Conservation (phyloP, 2,329 filamentous ascomycete genomes). For the Fusarium begoniae region DNA sequence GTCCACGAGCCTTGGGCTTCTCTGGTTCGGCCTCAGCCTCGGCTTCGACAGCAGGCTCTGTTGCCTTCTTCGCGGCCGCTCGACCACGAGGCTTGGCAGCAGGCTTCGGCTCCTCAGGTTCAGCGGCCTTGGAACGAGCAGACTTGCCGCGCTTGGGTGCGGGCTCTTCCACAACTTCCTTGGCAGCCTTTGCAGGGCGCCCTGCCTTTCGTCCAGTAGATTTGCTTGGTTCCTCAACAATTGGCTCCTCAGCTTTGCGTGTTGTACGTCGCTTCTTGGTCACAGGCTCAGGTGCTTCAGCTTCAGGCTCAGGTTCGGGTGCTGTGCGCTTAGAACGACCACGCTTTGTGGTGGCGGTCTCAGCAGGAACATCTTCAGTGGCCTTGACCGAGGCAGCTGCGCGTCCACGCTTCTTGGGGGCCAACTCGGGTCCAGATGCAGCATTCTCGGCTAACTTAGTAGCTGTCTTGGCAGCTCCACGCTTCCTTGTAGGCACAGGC, state of each 20-base stretch:
- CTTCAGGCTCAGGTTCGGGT: slow-evolving; percentile 8
- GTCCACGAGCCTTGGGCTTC: slow-evolving; percentile 31
- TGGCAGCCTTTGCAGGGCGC: slow-evolving; percentile 19
- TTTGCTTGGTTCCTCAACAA: not conserved
- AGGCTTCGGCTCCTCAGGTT: not conserved
- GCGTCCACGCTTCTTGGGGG: slow-evolving; percentile 23
- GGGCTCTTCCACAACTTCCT: slow-evolving; percentile 6
- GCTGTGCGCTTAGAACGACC: slow-evolving; percentile 31
- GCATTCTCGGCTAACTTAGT: slow-evolving; percentile 6
- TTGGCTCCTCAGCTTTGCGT: slow-evolving; percentile 14
- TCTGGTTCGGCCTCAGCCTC: not conserved
- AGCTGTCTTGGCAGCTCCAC: slow-evolving; percentile 6
- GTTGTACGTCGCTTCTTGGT: slow-evolving; percentile 33
- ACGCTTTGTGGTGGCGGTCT: slow-evolving; percentile 29
- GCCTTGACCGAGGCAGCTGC: not conserved
- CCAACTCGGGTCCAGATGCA: slow-evolving; percentile 2
- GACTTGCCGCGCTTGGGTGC: slow-evolving; percentile 21
- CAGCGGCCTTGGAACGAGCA: slow-evolving; percentile 9
- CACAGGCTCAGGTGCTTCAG: slow-evolving; percentile 21
- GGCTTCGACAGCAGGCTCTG: not conserved
- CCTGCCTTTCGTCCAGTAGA: slow-evolving; percentile 6
- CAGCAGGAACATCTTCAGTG: not conserved
- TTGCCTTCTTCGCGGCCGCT: slow-evolving; percentile 4
- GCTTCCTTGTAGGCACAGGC: slow-evolving; percentile 18
- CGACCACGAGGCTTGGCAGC: slow-evolving; percentile 23